Evolutionary conservation across 2,329 filamentous ascomycete species (phyloP), one percentile per base, ranked within the genome.

Genomic region (Colletotrichum sp.): DNA sequence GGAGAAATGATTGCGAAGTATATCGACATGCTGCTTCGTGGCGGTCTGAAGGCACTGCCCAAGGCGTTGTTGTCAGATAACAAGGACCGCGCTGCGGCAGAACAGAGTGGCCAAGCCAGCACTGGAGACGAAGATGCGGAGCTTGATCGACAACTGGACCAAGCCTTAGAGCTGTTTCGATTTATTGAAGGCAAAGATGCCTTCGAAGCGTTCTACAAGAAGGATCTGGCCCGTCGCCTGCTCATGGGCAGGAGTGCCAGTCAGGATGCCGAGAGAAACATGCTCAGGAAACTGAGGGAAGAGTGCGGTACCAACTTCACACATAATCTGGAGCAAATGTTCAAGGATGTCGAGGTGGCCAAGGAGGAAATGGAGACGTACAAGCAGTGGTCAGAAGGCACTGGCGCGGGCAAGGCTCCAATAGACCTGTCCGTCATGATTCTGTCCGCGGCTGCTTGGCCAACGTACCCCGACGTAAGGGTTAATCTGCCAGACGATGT

Each of bases 1-100:
- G 97, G 96, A 66, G 97, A 99, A 87, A 98, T 99, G 96, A 98
- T 98, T 79, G 98, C 97, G 34, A 99, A 98, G 85, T 96, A 99
- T 80, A 94, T 99, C 77, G 97, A 99, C 84, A 90, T 94, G 86
- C 88, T 99, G 24, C 90, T 99, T 36, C 93, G 96, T 71, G 95
- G 95, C 66, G 98, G 97, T 2, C 89, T 96, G 63, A 99, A 98
- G 83, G 93, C 94, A 0, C 90, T 98, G 10, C 95, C 95, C 2
- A 90, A 92, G 60, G 90, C 92, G 26, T 87, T 96, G 10, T 87
- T 93, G 2, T 91, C 93, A 1, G 92, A 94, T 79, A 83, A 84
- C 52, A 91, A 90, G 77, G 92, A 93, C 80, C 86, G 90, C 6
- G 86, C 87, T 8, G 86, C 87, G 55, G 90, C 90, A 13, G 92